These are phyloP conservation scores for Fusarium nematophilum DNA, from an alignment of 2,329 filamentous ascomycete genomes.

Conservation along the genomic window DNA sequence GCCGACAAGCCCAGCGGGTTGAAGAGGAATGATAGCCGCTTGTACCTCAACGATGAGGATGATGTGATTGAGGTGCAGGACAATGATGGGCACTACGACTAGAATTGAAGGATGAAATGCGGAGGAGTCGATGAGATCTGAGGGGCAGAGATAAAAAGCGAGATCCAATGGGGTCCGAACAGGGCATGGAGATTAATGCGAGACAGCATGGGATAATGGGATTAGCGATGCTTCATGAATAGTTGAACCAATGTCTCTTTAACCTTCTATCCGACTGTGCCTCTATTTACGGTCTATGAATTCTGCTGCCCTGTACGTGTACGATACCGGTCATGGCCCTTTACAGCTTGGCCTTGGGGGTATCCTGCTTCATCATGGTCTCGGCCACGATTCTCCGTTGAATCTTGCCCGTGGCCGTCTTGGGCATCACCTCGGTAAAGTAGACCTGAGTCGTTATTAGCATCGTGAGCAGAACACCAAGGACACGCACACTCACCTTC, in stretches of 20 bases:
- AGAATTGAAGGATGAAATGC: conserved; percentile 12
- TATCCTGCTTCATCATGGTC: conserved; percentile 79
- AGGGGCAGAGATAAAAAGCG: neutral
- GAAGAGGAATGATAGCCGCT: conserved; percentile 40
- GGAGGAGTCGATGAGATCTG: conserved; percentile 10
- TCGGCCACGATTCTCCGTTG: conserved; percentile 88
- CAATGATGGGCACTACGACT: conserved; percentile 42
- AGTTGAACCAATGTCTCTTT: conserved; percentile 21
- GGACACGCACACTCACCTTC: conserved; percentile 64
- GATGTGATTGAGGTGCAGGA: conserved; percentile 43
- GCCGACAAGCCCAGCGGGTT: conserved; percentile 13
- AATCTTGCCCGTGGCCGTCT: conserved; percentile 92
- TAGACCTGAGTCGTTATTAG: conserved; percentile 66
- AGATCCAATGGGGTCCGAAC: neutral
- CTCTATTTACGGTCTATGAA: neutral
- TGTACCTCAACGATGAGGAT: conserved; percentile 44
- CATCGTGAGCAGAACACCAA: neutral
- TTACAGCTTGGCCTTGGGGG: conserved; percentile 65
- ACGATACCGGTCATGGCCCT: too few relatives aligned
- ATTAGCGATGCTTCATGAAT: conserved; percentile 19
- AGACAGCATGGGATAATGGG: conserved; percentile 13
- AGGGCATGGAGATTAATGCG: conserved; percentile 1
- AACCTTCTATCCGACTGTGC: neutral
- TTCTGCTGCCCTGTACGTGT: conserved; percentile 2
- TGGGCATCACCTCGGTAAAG: conserved; percentile 86